These are phyloP conservation scores for Nicotiana rustica DNA, from an alignment of 305 asterid genomes.

Conservation along the genomic window DNA sequence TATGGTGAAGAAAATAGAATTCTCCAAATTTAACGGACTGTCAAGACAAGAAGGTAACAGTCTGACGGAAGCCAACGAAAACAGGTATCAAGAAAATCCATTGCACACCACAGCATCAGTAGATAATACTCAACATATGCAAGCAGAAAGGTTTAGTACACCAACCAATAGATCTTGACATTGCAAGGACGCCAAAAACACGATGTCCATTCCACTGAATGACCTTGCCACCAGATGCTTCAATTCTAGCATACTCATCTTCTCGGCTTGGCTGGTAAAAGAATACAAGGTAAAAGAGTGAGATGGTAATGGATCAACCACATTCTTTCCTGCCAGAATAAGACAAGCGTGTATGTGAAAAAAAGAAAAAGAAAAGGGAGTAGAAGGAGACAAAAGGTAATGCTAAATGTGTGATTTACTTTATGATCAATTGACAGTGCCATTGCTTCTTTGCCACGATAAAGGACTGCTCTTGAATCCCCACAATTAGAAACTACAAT, in stretches of 20 bases:
- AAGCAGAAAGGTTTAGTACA: constrained; percentile 30
- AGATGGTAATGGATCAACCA: constrained; percentile 14
- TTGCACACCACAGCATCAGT: constrained; percentile 9
- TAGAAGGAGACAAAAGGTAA: neutral
- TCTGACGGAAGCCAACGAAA: neutral
- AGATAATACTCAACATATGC: constrained; percentile 18
- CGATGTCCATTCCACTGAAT: constrained; percentile 91
- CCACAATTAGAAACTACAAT: constrained; percentile 88
- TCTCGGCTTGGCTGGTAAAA: constrained; percentile 73
- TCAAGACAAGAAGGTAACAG: neutral
- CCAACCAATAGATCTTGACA: constrained; percentile 94
- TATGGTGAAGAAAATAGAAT: neutral
- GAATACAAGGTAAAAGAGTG: constrained; percentile 18
- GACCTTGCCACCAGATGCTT: constrained; percentile 88
- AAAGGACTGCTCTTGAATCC: constrained; percentile 90
- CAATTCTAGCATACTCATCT: constrained; percentile 87
- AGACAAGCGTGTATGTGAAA: neutral
- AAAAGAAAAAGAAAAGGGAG: neutral
- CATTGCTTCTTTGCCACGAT: constrained; percentile 86
- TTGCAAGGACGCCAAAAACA: constrained; percentile 87
- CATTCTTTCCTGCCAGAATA: constrained; percentile 3
- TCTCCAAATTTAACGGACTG: neutral
- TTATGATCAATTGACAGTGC: constrained; percentile 78
- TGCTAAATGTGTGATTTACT: constrained; percentile 47
- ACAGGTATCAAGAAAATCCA: constrained; percentile 2